These are phyloP conservation scores for Tetrapisispora nanseiensis DNA, from an alignment of 805 yeast species.

Conservation along the genomic window DNA sequence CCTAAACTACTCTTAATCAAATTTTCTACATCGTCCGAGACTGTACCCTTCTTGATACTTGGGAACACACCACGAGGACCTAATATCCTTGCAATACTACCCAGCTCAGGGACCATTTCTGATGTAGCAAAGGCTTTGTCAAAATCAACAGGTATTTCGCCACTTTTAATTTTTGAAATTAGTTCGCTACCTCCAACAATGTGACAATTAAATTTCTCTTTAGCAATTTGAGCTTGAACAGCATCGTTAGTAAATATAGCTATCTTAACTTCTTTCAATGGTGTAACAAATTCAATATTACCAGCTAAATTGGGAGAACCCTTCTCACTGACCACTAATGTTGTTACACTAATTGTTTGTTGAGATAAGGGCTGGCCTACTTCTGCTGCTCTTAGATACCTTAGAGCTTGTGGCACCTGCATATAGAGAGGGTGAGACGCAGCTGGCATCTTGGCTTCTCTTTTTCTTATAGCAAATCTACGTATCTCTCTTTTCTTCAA, in stretches of 20 bases:
- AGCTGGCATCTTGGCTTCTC: conserved; percentile 35
- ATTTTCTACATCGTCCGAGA: conserved; percentile 50
- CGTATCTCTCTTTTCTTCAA: conserved; percentile 30
- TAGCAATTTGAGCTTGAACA: conserved; percentile 43
- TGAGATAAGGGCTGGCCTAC: conserved; percentile 72
- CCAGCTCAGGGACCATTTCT: conserved; percentile 55
- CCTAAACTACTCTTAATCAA: conserved; percentile 52
- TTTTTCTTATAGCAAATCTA: conserved; percentile 30
- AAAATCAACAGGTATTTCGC: conserved; percentile 42
- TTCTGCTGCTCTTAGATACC: conserved; percentile 79
- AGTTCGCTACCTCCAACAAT: conserved; percentile 66
- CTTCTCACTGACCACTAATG: conserved; percentile 57
- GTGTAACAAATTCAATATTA: conserved; percentile 58
- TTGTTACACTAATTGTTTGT: conserved; percentile 58
- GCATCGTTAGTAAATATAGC: conserved; percentile 58
- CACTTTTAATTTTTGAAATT: conserved; percentile 48
- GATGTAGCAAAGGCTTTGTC: conserved; percentile 82
- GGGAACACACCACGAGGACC: conserved; percentile 93
- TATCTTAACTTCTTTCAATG: conserved; percentile 54
- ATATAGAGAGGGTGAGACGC: conserved; percentile 52
- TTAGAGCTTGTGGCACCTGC: conserved; percentile 62
- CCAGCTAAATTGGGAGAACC: conserved; percentile 75
- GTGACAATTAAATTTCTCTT: conserved; percentile 46
- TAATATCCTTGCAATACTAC: conserved; percentile 62
- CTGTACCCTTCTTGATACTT: conserved; percentile 74